Evolutionary conservation across 2,329 filamentous ascomycete genomes (phyloP).

Genomic region (Alternaria hordeiaustralica): DNA sequence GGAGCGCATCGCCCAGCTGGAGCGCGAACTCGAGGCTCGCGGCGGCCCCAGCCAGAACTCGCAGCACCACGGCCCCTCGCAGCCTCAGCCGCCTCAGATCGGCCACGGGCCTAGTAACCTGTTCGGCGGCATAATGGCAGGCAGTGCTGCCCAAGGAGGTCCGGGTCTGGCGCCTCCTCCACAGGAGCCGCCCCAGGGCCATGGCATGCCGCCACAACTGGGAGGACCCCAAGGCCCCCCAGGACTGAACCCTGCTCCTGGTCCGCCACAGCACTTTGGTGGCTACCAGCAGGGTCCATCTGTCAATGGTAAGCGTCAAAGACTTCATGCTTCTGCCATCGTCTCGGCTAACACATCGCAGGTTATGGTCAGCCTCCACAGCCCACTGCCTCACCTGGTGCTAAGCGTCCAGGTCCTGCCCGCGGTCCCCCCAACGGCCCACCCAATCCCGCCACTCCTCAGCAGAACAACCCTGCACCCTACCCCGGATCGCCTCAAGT

Average conservation of each 20-base stretch:
- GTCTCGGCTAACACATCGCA: slow-evolving; percentile 32
- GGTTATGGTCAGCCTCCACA: slow-evolving; percentile 86
- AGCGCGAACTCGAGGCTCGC: slow-evolving; percentile 81
- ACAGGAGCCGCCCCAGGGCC: slow-evolving; percentile 66
- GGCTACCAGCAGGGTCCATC: slow-evolving; percentile 68
- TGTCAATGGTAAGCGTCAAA: slow-evolving; percentile 62
- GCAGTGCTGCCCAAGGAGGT: slow-evolving; percentile 79
- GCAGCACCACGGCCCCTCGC: slow-evolving; percentile 78
- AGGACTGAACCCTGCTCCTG: slow-evolving; percentile 63
- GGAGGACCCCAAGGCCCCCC: slow-evolving; percentile 78
- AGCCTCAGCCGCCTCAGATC: slow-evolving; percentile 83
- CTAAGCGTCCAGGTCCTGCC: slow-evolving; percentile 71
- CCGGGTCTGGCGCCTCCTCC: slow-evolving; percentile 78
- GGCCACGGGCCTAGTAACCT: slow-evolving; percentile 88
- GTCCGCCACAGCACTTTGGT: slow-evolving; percentile 73
- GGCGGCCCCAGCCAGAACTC: slow-evolving; percentile 72
- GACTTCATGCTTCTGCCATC: slow-evolving; percentile 8
- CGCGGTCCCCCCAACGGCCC: slow-evolving; percentile 64
- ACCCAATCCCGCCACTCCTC: slow-evolving; percentile 79
- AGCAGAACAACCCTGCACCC: slow-evolving; percentile 86
- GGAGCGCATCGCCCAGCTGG: slow-evolving; percentile 83
- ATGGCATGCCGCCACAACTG: slow-evolving; percentile 65
- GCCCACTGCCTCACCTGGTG: slow-evolving; percentile 84
- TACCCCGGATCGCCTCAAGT: slow-evolving; percentile 86
- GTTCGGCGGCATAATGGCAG: slow-evolving; percentile 95